These are phyloP conservation scores for Alisma plantagoaquatica DNA, from an alignment of 106 monocot genomes.

Conservation along the genomic window DNA sequence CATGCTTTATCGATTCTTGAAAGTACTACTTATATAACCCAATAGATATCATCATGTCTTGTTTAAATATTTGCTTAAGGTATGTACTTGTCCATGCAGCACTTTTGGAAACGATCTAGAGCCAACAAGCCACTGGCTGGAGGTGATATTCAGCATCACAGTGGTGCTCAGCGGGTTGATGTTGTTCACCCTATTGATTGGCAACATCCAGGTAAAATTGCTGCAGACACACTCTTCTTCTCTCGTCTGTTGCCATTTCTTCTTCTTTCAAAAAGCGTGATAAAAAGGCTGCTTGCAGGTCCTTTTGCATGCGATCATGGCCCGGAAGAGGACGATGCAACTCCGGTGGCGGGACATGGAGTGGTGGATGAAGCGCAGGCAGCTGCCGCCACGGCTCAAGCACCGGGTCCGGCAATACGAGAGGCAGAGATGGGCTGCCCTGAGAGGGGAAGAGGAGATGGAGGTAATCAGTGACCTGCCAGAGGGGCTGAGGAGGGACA, in stretches of 20 bases:
- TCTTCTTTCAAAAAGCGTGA: too few relatives aligned
- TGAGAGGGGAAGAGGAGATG: constrained; percentile 84
- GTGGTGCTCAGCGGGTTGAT: constrained; percentile 64
- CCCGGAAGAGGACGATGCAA: constrained; percentile 82
- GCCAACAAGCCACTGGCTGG: constrained; percentile 86
- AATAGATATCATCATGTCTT: too few relatives aligned
- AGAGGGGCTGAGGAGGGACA: constrained; percentile 71
- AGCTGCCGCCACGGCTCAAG: constrained; percentile 59
- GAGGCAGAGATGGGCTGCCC: constrained; percentile 60
- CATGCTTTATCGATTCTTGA: too few relatives aligned
- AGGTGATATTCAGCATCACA: constrained; percentile 86
- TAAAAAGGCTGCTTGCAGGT: too few relatives aligned
- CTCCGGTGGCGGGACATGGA: constrained; percentile 83
- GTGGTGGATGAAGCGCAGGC: constrained; percentile 97
- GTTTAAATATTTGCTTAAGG: too few relatives aligned
- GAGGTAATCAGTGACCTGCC: constrained; percentile 76
- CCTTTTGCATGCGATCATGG: constrained; percentile 81
- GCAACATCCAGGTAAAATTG: constrained; percentile 99
- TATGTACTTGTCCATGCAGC: constrained; percentile 38
- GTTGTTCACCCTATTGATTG: constrained; percentile 89
- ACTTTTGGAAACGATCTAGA: constrained; percentile 87
- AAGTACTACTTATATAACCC: too few relatives aligned
- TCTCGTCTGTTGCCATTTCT: too few relatives aligned
- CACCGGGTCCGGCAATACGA: constrained; percentile 80
- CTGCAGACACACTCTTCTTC: too few relatives aligned